phyloP scores from a whole-genome alignment of 2,329 filamentous ascomycete genomes.

The Xylaria sp. region DNA sequence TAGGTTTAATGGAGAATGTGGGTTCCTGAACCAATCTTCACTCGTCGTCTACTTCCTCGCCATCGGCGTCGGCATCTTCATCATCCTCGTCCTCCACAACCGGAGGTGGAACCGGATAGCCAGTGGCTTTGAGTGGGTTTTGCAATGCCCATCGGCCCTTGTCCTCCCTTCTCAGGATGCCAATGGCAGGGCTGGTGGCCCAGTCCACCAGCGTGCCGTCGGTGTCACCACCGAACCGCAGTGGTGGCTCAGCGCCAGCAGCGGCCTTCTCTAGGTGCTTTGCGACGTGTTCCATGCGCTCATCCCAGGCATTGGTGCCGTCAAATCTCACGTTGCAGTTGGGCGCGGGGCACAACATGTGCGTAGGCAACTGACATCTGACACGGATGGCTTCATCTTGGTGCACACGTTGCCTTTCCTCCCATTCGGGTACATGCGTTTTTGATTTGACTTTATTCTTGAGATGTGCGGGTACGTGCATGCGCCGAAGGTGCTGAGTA shows the following conservation, averaged over 20 bases:
- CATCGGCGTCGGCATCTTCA: slow-evolving; percentile 47
- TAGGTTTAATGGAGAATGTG: neutral
- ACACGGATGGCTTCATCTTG: slow-evolving; percentile 67
- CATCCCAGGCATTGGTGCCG: slow-evolving; percentile 76
- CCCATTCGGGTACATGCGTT: slow-evolving; percentile 53
- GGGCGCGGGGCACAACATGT: slow-evolving; percentile 68
- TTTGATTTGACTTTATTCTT: slow-evolving; percentile 54
- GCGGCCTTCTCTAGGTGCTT: slow-evolving; percentile 74
- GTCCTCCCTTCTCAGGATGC: slow-evolving; percentile 43
- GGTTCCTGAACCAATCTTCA: slow-evolving; percentile 23
- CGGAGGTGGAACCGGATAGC: slow-evolving; percentile 7
- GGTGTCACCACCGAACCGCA: slow-evolving; percentile 44
- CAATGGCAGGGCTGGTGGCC: slow-evolving; percentile 46
- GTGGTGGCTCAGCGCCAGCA: slow-evolving; percentile 44
- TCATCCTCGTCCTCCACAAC: slow-evolving; percentile 30
- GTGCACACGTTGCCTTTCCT: slow-evolving; percentile 64
- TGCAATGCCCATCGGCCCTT: slow-evolving; percentile 44
- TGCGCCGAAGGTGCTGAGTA: slow-evolving; percentile 85
- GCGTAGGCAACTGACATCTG: slow-evolving; percentile 69
- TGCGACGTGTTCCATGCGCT: slow-evolving; percentile 87
- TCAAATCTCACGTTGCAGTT: slow-evolving; percentile 70
- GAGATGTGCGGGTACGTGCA: slow-evolving; percentile 71
- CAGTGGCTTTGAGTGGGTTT: slow-evolving; percentile 45
- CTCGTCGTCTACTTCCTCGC: slow-evolving; percentile 47
- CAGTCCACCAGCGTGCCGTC: slow-evolving; percentile 47